Evolutionary conservation across 2,329 filamentous ascomycete species (phyloP).

Genomic region (Lachnellula arida): DNA sequence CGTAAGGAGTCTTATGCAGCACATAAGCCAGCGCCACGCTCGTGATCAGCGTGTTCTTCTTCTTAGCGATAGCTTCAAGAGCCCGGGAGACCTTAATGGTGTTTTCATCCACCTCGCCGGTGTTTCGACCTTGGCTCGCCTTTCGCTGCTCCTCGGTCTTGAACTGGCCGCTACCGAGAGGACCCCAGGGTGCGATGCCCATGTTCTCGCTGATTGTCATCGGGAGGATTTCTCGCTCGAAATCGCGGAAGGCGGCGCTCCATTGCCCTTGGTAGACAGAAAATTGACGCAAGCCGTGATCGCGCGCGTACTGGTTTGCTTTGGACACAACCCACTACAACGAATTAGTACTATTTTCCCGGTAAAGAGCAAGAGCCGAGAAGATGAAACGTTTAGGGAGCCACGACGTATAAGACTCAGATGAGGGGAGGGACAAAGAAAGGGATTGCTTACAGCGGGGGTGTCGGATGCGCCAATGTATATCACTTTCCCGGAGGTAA

Average conservation of each 20-base stretch:
- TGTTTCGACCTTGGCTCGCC: slow-evolving; percentile 35
- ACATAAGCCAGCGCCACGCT: slow-evolving; percentile 54
- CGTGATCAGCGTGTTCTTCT: slow-evolving; percentile 47
- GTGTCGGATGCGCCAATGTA: slow-evolving; percentile 64
- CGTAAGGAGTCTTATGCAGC: slow-evolving; percentile 50
- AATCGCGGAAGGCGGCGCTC: slow-evolving; percentile 55
- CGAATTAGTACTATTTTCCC: neutral
- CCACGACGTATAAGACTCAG: too few relatives aligned
- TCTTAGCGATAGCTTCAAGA: slow-evolving; percentile 52
- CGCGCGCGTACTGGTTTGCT: slow-evolving; percentile 60
- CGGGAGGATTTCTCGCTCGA: slow-evolving; percentile 54
- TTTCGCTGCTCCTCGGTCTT: slow-evolving; percentile 34
- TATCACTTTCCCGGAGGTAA: slow-evolving; percentile 55
- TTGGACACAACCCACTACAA: slow-evolving; percentile 55
- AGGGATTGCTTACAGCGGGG: slow-evolving; percentile 48
- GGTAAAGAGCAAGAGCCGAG: neutral
- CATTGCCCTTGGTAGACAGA: slow-evolving; percentile 63
- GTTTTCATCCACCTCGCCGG: slow-evolving; percentile 23
- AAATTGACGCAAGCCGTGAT: slow-evolving; percentile 63
- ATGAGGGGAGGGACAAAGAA: too few relatives aligned
- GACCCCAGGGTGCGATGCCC: slow-evolving; percentile 49
- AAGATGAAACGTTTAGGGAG: neutral
- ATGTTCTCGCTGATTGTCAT: slow-evolving; percentile 55
- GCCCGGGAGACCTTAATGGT: slow-evolving; percentile 48
- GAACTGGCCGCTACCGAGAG: slow-evolving; percentile 43